These are phyloP conservation scores for Diaporthe australafricana DNA, from an alignment of 2,329 filamentous ascomycete genomes.

Conservation along the genomic window DNA sequence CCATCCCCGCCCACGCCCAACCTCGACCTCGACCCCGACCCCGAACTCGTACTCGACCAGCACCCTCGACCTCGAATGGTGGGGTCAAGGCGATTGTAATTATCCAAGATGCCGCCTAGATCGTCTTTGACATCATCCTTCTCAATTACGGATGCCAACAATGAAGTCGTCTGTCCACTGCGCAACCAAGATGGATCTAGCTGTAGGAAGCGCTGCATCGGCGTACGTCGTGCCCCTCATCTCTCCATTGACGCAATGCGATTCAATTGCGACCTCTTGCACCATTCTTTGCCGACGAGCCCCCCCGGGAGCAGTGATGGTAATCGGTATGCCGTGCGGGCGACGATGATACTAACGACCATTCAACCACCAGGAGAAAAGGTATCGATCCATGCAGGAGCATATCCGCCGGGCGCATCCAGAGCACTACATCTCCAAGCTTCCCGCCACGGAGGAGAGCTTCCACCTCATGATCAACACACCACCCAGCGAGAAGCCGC, in stretches of 20 bases:
- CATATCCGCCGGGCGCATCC: slow-evolving; percentile 97
- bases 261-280: slow-evolving; percentile 32
- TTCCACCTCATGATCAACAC: slow-evolving; percentile 97
- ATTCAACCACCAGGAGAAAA: slow-evolving; percentile 47
- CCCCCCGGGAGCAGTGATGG: not conserved
- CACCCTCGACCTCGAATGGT: slow-evolving; percentile 58
- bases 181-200: slow-evolving; percentile 95
- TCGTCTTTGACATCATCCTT: slow-evolving; percentile 89
- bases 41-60: slow-evolving; percentile 51
- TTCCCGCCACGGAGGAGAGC: slow-evolving; percentile 97
- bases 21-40: slow-evolving; percentile 40
- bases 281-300: slow-evolving; percentile 28
- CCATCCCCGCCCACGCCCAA: slow-evolving; percentile 32
- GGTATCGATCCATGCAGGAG: slow-evolving; percentile 98
- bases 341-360: slow-evolving; percentile 38
- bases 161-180: slow-evolving; percentile 96
- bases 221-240: slow-evolving; percentile 72
- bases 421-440: slow-evolving; percentile 97
- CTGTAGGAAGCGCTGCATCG: slow-evolving; percentile 97
- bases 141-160: slow-evolving; percentile 90
- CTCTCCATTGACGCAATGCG: slow-evolving; percentile 27
- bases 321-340: not conserved
- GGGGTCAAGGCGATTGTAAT: slow-evolving; percentile 55
- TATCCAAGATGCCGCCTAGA: slow-evolving; percentile 82
- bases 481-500: slow-evolving; percentile 67